Percentiles rank a stretch among this genome's conserved stretches.
Evolutionary conservation across 495 filamentous ascomycete genomes (phyloP).

Genomic region (Bacidia gigantensis): DNA sequence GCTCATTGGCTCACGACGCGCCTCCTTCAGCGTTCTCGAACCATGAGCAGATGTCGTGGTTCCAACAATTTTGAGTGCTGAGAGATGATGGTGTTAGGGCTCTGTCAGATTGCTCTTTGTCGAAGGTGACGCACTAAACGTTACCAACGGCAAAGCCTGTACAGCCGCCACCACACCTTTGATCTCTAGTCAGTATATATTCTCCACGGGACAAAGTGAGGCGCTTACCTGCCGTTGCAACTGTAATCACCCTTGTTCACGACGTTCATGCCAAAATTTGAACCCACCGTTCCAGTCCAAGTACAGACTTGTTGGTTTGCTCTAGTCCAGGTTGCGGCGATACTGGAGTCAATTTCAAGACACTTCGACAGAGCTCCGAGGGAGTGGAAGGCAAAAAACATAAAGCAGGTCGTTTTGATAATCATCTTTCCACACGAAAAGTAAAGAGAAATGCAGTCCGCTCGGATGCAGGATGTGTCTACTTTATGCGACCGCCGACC

Average conservation of each 20-base stretch:
- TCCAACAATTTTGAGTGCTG: conserved; percentile 18
- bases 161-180: conserved; percentile 16
- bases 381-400: background rate
- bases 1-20: conserved; percentile 1
- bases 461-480: background rate
- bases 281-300: conserved; percentile 13
- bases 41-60: conserved; percentile 16
- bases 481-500: no score
- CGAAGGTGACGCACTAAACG: conserved; percentile 8
- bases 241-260: conserved; percentile 11
- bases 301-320: conserved; percentile 2
- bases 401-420: background rate
- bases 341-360: conserved; percentile 5
- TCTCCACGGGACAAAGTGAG: background rate
- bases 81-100: background rate
- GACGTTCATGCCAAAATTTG: conserved; percentile 12
- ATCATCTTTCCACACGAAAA: background rate
- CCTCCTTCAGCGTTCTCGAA: conserved; percentile 17
- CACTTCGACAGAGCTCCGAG: background rate
- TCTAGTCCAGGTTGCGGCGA: conserved; percentile 13
- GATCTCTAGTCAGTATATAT: no score
- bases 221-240: conserved; percentile 15
- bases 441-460: background rate
- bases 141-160: conserved; percentile 10
- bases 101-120: no score